Percentiles rank a stretch among this genome's conserved stretches.
These are phyloP conservation scores for Cyberlindnera saturnus DNA, from an alignment of 805 yeast species.

Conservation along the genomic window DNA sequence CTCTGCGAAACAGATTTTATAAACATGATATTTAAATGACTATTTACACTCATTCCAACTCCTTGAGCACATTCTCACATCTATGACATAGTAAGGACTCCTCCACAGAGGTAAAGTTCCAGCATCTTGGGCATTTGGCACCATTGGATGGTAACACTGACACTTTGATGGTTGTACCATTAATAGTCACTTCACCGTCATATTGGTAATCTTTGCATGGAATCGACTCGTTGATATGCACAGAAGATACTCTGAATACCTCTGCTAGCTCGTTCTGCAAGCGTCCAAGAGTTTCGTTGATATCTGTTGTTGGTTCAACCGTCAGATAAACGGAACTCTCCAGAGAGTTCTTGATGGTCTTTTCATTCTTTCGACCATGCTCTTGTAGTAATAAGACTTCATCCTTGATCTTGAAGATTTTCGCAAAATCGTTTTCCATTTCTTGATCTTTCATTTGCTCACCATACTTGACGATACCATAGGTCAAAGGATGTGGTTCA, in stretches of 20 bases:
- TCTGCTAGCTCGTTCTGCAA: slow-evolving; percentile 42
- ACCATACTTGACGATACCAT: slow-evolving; percentile 9
- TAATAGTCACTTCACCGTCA: slow-evolving; percentile 25
- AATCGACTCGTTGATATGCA: slow-evolving; percentile 28
- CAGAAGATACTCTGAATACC: slow-evolving; percentile 59
- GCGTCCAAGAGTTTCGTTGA: slow-evolving; percentile 8
- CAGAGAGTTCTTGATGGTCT: slow-evolving; percentile 48
- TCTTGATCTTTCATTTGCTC: slow-evolving; percentile 28
- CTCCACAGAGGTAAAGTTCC: slow-evolving; percentile 62
- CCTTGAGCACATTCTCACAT: slow-evolving; percentile 40
- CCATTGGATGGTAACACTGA: slow-evolving; percentile 39
- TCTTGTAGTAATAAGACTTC: slow-evolving; percentile 48
- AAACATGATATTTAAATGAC: not conserved
- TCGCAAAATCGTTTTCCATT: slow-evolving; percentile 35
- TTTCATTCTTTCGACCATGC: slow-evolving; percentile 42
- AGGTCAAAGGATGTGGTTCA: slow-evolving; percentile 13
- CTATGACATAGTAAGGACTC: slow-evolving; percentile 58
- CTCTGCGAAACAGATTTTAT: not conserved
- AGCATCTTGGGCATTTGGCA: slow-evolving; percentile 87
- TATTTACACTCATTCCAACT: not conserved
- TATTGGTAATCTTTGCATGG: slow-evolving; percentile 22
- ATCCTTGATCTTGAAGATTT: slow-evolving; percentile 43
- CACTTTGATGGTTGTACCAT: slow-evolving; percentile 26
- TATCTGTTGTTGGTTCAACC: slow-evolving; percentile 15
- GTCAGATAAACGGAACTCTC: slow-evolving; percentile 45